Percentiles rank a stretch among this genome's conserved stretches.
Evolutionary conservation across 306 rosid species (phyloP).

Genomic region (Medicago ruthenica): DNA sequence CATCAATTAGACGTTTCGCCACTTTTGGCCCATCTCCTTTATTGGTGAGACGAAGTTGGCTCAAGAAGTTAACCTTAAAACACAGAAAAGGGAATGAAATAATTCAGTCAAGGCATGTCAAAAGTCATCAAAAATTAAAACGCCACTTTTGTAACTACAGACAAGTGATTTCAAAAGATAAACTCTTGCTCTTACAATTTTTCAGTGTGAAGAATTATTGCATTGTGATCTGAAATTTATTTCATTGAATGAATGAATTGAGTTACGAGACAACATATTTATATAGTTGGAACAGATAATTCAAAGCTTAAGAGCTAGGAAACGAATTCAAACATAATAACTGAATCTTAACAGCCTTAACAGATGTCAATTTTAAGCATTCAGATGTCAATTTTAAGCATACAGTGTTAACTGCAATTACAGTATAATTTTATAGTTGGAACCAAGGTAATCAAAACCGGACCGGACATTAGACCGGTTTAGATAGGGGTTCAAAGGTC

Average conservation of each 20-base stretch:
- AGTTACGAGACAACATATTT: no score
- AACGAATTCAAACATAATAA: no score
- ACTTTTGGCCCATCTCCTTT: slow-evolving; percentile 94
- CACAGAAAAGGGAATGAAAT: slow-evolving; percentile 28
- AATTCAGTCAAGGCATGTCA: slow-evolving; percentile 15
- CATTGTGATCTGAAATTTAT: background rate
- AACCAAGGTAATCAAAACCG: no score
- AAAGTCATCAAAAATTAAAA: background rate
- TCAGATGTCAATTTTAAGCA: no score
- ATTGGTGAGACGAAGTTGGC: slow-evolving; percentile 80
- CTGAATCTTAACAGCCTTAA: no score
- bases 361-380: background rate
- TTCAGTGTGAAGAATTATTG: background rate
- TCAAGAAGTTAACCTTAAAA: slow-evolving; percentile 86
- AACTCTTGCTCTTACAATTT: background rate
- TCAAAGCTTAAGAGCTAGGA: no score
- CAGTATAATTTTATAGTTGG: no score
- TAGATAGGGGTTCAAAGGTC: no score
- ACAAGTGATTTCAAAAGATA: slow-evolving; percentile 26
- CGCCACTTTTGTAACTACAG: background rate
- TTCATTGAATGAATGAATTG: background rate
- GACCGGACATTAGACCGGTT: no score
- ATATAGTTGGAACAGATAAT: no score
- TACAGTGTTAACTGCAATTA: no score
- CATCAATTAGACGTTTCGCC: slow-evolving; percentile 90